These are phyloP conservation scores for Phialemoniopsis sp. DNA, from an alignment of 2,329 filamentous ascomycete species.

Conservation along the genomic window DNA sequence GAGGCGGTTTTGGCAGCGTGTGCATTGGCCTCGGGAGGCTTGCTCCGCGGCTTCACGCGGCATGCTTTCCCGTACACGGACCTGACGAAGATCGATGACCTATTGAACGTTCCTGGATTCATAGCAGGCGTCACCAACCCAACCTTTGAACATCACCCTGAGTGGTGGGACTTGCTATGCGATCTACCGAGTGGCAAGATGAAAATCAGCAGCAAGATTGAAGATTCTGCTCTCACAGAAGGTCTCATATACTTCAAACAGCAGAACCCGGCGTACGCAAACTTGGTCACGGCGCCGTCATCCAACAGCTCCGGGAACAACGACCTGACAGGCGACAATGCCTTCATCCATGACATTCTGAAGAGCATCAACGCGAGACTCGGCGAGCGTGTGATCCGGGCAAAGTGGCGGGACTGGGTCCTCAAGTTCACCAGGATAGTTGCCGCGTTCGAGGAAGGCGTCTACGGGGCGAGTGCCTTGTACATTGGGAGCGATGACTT, in stretches of 20 bases:
- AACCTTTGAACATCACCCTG: conserved; percentile 87
- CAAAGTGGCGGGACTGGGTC: conserved; percentile 95
- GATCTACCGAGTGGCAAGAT: conserved; percentile 89
- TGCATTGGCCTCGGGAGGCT: conserved; percentile 84
- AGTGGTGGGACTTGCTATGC: conserved; percentile 98
- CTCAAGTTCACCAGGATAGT: conserved; percentile 88
- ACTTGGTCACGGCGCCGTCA: conserved; percentile 34
- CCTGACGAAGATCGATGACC: conserved; percentile 93
- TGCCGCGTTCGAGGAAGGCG: conserved; percentile 90
- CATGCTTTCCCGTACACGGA: conserved; percentile 98
- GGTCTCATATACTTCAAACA: conserved; percentile 85
- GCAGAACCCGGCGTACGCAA: conserved; percentile 58
- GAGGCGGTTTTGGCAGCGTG: conserved; percentile 98
- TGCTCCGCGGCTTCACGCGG: conserved; percentile 89
- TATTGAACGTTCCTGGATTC: conserved; percentile 93
- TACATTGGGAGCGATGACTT: conserved; percentile 77
- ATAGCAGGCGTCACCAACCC: conserved; percentile 98
- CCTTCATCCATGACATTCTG: conserved; percentile 84
- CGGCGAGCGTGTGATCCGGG: conserved; percentile 83
- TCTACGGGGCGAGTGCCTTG: conserved; percentile 88
- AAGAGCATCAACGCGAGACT: conserved; percentile 80
- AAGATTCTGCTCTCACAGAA: conserved; percentile 75
- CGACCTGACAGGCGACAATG: conserved; percentile 80
- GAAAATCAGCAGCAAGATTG: conserved; percentile 89
- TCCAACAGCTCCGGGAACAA: conserved; percentile 30